These are phyloP conservation scores for Rossbeevera mucosa DNA, from an alignment of 768 basidiomycete species.

Conservation along the genomic window DNA sequence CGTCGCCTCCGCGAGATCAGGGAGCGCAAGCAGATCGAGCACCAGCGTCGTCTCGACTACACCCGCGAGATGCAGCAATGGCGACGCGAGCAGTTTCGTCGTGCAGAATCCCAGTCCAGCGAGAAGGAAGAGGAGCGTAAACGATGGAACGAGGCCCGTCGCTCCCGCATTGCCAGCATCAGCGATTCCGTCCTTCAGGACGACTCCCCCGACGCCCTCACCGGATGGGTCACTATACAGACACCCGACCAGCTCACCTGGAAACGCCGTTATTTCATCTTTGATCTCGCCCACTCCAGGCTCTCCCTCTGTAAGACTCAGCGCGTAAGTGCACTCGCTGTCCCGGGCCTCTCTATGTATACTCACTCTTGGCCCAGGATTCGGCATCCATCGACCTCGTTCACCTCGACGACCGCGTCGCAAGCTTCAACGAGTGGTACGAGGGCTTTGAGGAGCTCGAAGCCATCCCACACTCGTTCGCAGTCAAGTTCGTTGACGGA, in stretches of 20 bases:
- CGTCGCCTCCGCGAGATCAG: slow-evolving; percentile 39
- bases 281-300: slow-evolving; percentile 38
- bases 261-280: slow-evolving; percentile 63
- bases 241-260: slow-evolving; percentile 49
- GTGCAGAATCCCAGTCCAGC: slow-evolving; percentile 42
- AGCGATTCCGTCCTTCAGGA: slow-evolving; percentile 42
- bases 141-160: slow-evolving; percentile 35
- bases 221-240: slow-evolving; percentile 63
- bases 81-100: slow-evolving; percentile 45
- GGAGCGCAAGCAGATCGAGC: slow-evolving; percentile 43
- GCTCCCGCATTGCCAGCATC: slow-evolving; percentile 43
- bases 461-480: slow-evolving; percentile 64
- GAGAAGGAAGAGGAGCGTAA: slow-evolving; percentile 41
- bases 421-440: slow-evolving; percentile 54
- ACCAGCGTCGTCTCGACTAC: slow-evolving; percentile 47
- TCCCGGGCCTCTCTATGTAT: not conserved
- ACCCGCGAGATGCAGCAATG: slow-evolving; percentile 49
- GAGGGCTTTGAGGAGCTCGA: slow-evolving; percentile 66
- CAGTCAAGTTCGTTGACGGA: slow-evolving; percentile 52
- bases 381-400: slow-evolving; percentile 31
- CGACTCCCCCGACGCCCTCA: slow-evolving; percentile 35
- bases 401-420: slow-evolving; percentile 44
- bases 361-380: slow-evolving; percentile 23
- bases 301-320: slow-evolving; percentile 49
- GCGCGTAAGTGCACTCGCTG: slow-evolving; percentile 35